Evolutionary conservation across 2,329 filamentous ascomycete species (phyloP).

Genomic region (Lachnellula arida): DNA sequence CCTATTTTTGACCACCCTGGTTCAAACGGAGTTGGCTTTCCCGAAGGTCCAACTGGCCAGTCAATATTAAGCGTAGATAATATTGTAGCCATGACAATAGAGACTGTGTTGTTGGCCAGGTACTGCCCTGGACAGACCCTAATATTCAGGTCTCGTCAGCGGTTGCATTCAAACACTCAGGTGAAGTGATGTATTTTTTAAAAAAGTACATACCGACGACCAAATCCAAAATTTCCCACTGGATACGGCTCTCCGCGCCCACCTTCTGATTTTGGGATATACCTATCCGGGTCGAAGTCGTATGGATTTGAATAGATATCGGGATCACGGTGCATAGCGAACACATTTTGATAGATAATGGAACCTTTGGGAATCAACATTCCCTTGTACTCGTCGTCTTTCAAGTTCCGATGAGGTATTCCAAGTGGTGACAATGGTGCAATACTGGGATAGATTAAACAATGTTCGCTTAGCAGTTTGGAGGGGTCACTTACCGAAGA

Average conservation of each 20-base stretch:
- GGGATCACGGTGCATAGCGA: constrained; percentile 50
- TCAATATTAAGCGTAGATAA: constrained; percentile 37
- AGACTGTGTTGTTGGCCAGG: too few species aligned
- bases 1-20: too few species aligned
- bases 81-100: constrained; percentile 37
- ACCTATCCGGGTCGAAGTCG: constrained; percentile 44
- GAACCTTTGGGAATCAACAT: constrained; percentile 55
- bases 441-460: too few species aligned
- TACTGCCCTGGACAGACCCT: too few species aligned
- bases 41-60: constrained; percentile 32
- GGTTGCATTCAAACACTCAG: too few species aligned
- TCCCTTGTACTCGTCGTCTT: constrained; percentile 53
- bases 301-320: constrained; percentile 39
- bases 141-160: too few species aligned
- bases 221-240: constrained; percentile 48
- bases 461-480: constrained; percentile 32
- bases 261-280: constrained; percentile 35
- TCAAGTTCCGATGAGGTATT: constrained; percentile 49
- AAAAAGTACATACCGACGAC: constrained; percentile 29
- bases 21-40: constrained; percentile 16
- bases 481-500: constrained; percentile 39
- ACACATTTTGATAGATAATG: constrained; percentile 45
- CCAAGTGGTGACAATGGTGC: constrained; percentile 43
- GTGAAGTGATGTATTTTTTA: too few species aligned
- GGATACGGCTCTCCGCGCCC: constrained; percentile 43